Conservation (phyloP, 495 filamentous ascomycete species). For the Beverwykella pulmonaria region DNA sequence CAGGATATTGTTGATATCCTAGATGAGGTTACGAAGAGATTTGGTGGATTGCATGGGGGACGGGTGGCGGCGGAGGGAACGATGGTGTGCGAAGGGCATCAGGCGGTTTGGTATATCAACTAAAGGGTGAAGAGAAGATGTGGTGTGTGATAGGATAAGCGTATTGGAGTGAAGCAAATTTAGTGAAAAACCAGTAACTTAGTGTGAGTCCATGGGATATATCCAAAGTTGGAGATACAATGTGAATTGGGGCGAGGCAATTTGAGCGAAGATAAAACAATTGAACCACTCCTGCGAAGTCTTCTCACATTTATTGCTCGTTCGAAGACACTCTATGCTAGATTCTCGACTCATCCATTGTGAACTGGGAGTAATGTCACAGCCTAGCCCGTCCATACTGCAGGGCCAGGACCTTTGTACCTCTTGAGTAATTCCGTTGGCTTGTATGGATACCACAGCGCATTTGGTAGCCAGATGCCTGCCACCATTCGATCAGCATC, state of each 20-base stretch:
- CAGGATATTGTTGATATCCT: conserved; percentile 3
- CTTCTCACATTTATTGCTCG: too few relatives aligned
- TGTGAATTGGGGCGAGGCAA: too few relatives aligned
- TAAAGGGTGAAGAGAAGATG: neutral
- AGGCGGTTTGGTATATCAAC: neutral
- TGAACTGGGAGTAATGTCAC: too few relatives aligned
- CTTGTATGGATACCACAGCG: neutral
- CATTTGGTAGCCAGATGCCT: conserved; percentile 16
- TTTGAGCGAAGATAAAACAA: neutral
- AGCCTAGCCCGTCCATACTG: conserved; percentile 12
- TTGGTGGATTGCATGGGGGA: neutral
- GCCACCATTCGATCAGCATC: neutral
- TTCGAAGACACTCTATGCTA: too few relatives aligned
- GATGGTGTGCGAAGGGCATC: neutral
- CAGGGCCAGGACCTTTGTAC: conserved; percentile 11
- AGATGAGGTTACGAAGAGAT: conserved; percentile 1
- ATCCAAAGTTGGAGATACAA: too few relatives aligned
- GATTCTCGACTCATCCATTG: too few relatives aligned
- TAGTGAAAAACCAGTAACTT: too few relatives aligned
- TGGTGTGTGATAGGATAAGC: neutral
- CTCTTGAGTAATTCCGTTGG: conserved; percentile 11
- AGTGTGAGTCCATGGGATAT: too few relatives aligned
- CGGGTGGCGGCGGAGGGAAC: conserved; percentile 3
- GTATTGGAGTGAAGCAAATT: neutral
- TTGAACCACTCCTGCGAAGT: too few relatives aligned